Evolutionary conservation across 1,284 basidiomycete species (phyloP).

Genomic region (Austroboletus niveus): DNA sequence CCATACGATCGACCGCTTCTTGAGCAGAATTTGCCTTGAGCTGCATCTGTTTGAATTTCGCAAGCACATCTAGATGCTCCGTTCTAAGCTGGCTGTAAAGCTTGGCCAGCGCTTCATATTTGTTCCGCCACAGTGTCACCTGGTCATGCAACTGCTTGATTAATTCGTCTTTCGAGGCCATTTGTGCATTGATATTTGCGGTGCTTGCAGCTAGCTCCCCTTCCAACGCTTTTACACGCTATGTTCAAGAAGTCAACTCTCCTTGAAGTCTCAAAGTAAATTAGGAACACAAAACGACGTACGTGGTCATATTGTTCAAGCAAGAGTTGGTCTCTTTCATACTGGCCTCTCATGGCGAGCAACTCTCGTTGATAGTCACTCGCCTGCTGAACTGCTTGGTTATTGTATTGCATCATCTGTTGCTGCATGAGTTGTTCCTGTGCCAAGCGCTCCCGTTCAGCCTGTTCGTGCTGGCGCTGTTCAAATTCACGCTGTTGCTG

Average conservation of each 20-base stretch:
- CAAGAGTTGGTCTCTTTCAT: conserved; percentile 97
- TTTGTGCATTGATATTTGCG: conserved; percentile 83
- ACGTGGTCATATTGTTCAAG: conserved; percentile 97
- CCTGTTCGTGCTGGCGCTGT: conserved; percentile 84
- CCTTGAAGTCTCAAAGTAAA: neutral
- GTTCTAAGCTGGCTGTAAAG: conserved; percentile 97
- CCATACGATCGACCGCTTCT: conserved; percentile 99
- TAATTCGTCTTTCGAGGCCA: conserved; percentile 92
- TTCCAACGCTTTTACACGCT: conserved; percentile 97
- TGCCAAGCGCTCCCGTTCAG: conserved; percentile 84
- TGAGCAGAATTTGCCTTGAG: conserved; percentile 98
- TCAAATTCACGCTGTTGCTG: conserved; percentile 90
- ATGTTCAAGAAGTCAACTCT: conserved; percentile 13
- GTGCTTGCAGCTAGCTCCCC: conserved; percentile 82
- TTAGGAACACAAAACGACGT: conserved; percentile 34
- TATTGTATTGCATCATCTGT: conserved; percentile 75
- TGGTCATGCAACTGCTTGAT: conserved; percentile 97
- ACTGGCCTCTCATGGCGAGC: conserved; percentile 93
- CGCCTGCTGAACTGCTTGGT: conserved; percentile 66
- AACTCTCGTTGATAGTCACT: conserved; percentile 89
- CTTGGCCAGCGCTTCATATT: conserved; percentile 98
- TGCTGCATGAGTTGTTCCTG: conserved; percentile 86
- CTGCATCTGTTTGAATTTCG: conserved; percentile 97
- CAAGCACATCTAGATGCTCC: conserved; percentile 96
- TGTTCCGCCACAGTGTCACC: conserved; percentile 95